These are phyloP conservation scores for Botrytis paeoniae DNA, from an alignment of 2,329 filamentous ascomycete genomes.

Conservation along the genomic window DNA sequence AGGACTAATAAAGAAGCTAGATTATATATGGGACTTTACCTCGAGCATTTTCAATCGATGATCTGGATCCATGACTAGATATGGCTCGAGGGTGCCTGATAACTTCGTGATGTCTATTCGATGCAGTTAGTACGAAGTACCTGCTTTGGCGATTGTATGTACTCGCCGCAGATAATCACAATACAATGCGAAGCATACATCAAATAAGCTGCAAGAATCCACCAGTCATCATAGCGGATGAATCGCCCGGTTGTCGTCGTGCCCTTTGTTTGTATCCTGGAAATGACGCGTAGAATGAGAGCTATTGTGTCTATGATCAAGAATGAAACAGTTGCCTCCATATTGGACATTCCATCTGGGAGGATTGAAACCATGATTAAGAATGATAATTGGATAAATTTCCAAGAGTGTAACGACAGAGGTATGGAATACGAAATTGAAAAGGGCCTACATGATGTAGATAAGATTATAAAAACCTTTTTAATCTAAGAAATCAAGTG, in stretches of 20 bases:
- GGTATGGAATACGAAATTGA: background rate
- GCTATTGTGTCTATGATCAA: slow-evolving; percentile 4
- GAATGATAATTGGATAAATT: background rate
- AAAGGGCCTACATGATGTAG: background rate
- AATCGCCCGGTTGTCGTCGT: background rate
- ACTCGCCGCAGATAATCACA: slow-evolving; percentile 14
- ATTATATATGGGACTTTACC: background rate
- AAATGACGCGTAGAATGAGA: slow-evolving; percentile 8
- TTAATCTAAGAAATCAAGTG: background rate
- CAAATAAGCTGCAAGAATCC: slow-evolving; percentile 13
- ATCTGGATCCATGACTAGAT: background rate
- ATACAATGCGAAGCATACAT: slow-evolving; percentile 6
- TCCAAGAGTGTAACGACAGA: background rate
- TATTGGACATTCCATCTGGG: slow-evolving; percentile 2
- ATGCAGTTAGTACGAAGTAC: background rate
- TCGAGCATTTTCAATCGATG: slow-evolving; percentile 9
- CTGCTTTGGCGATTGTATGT: background rate
- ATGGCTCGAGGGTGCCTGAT: slow-evolving; percentile 15
- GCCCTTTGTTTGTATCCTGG: slow-evolving; percentile 1
- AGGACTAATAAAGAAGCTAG: background rate
- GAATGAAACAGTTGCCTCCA: slow-evolving; percentile 5
- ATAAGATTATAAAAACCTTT: background rate
- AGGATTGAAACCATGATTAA: slow-evolving; percentile 1
- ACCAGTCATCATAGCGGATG: slow-evolving; percentile 14
- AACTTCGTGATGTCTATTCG: slow-evolving; percentile 2